phyloP scores from a whole-genome alignment of 2,329 filamentous ascomycete species.

The Penicillium sclerotiorum region DNA sequence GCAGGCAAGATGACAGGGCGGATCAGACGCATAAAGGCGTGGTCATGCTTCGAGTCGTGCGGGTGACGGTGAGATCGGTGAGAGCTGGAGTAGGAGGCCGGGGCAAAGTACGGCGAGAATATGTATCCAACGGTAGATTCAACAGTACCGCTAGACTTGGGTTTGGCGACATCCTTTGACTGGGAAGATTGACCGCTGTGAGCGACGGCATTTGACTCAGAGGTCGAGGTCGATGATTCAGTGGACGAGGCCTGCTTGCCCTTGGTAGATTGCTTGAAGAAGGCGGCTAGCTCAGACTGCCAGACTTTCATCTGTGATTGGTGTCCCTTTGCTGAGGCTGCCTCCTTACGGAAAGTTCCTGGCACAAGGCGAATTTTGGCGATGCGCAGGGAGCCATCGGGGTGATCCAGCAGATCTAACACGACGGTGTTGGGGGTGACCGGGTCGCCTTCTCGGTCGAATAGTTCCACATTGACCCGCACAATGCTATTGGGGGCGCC shows the following conservation, averaged over 20 bases:
- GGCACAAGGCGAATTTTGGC: slow-evolving; percentile 29
- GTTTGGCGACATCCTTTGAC: background rate
- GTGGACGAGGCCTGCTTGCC: slow-evolving; percentile 5
- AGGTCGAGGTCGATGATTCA: background rate
- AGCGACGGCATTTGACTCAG: background rate
- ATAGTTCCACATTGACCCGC: slow-evolving; percentile 26
- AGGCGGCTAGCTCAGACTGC: slow-evolving; percentile 23
- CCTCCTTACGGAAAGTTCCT: slow-evolving; percentile 7
- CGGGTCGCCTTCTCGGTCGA: slow-evolving; percentile 27
- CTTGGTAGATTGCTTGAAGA: slow-evolving; percentile 23
- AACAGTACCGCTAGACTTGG: background rate
- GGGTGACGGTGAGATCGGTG: slow-evolving; percentile 27
- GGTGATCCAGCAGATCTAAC: slow-evolving; percentile 30
- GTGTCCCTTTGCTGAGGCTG: slow-evolving; percentile 1
- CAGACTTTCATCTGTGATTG: slow-evolving; percentile 29
- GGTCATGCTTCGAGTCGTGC: slow-evolving; percentile 17
- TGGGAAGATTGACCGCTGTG: background rate
- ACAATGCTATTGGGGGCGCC: slow-evolving; percentile 20
- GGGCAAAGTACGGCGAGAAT: slow-evolving; percentile 20
- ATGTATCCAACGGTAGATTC: slow-evolving; percentile 19
- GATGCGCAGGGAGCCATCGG: slow-evolving; percentile 29
- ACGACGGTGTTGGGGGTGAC: slow-evolving; percentile 32
- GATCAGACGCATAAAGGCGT: slow-evolving; percentile 31
- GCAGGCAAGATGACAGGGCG: slow-evolving; percentile 43
- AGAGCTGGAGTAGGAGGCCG: slow-evolving; percentile 4